These are phyloP conservation scores for Pleurotus pulmonarius DNA, from an alignment of 768 basidiomycete genomes.

Conservation along the genomic window DNA sequence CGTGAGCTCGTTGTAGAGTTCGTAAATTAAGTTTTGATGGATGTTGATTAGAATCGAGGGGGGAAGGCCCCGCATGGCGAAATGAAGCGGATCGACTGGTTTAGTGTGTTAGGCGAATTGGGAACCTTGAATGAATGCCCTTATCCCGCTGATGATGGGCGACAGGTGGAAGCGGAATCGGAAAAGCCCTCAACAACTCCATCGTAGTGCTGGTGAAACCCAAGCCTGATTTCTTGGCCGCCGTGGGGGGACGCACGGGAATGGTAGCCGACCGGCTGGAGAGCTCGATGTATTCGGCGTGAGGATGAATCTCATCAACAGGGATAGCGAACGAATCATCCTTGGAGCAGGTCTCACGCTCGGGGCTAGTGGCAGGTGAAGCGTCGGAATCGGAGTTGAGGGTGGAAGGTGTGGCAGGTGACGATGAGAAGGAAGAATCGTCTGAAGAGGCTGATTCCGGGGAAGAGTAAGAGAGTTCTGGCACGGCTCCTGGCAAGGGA, in stretches of 20 bases:
- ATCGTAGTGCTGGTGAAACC: conserved; percentile 31
- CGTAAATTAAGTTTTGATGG: conserved; percentile 1
- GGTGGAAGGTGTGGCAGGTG: conserved; percentile 11
- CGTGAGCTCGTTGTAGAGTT: background rate
- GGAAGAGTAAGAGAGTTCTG: conserved; percentile 40
- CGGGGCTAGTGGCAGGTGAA: conserved; percentile 18
- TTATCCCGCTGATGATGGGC: conserved; percentile 17
- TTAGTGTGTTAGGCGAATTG: conserved; percentile 9
- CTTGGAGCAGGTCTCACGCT: conserved; percentile 19
- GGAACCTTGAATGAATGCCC: conserved; percentile 12
- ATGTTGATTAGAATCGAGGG: background rate
- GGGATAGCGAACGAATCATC: conserved; percentile 16
- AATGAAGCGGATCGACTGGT: conserved; percentile 4
- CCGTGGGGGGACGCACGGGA: conserved; percentile 8
- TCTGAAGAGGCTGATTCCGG: conserved; percentile 32
- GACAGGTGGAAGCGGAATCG: conserved; percentile 33
- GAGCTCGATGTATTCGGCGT: conserved; percentile 8
- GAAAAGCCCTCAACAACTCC: conserved; percentile 46
- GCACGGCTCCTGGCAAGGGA: conserved; percentile 21
- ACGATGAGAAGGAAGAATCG: conserved; percentile 21
- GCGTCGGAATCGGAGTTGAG: conserved; percentile 14
- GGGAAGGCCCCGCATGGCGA: conserved; percentile 5
- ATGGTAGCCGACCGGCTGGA: conserved; percentile 11
- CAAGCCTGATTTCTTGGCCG: conserved; percentile 20
- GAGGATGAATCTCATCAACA: conserved; percentile 8